phyloP scores from a whole-genome alignment of 345 rosid genomes.

The Lagerstroemia speciosa region DNA sequence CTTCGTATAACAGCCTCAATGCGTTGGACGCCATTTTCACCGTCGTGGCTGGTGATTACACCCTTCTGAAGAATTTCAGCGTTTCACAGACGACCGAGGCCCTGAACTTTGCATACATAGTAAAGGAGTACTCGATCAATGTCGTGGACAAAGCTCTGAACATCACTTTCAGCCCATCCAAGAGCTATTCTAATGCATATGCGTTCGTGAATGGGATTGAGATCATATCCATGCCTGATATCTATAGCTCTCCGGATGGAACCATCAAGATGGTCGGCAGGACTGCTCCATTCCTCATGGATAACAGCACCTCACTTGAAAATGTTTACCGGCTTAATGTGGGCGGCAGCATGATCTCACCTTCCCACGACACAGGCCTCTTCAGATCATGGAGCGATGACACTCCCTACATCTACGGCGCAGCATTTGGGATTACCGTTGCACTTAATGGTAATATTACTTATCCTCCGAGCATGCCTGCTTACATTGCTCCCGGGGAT shows the following conservation, averaged over 20 bases:
- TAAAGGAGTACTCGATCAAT: constrained; percentile 24
- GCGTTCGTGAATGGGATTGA: constrained; percentile 41
- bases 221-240: constrained; percentile 25
- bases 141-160: constrained; percentile 9
- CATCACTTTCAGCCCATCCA: constrained; percentile 18
- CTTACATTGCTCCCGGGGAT: too few species aligned
- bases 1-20: constrained; percentile 47
- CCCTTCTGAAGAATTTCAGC: constrained; percentile 75
- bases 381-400: constrained; percentile 27
- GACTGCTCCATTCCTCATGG: background rate
- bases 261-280: constrained; percentile 11
- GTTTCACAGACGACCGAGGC: constrained; percentile 62
- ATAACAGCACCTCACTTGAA: constrained; percentile 15
- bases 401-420: constrained; percentile 12
- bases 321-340: constrained; percentile 19
- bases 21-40: constrained; percentile 50
- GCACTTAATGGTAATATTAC: too few species aligned
- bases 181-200: constrained; percentile 8
- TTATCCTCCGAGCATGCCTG: too few species aligned
- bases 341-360: constrained; percentile 12
- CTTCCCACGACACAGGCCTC: constrained; percentile 14
- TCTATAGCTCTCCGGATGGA: constrained; percentile 11
- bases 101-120: constrained; percentile 40
- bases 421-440: too few species aligned
- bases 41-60: constrained; percentile 41